These are phyloP conservation scores for Cicer pinnatifidum DNA, from an alignment of 306 rosid genomes.

Conservation along the genomic window DNA sequence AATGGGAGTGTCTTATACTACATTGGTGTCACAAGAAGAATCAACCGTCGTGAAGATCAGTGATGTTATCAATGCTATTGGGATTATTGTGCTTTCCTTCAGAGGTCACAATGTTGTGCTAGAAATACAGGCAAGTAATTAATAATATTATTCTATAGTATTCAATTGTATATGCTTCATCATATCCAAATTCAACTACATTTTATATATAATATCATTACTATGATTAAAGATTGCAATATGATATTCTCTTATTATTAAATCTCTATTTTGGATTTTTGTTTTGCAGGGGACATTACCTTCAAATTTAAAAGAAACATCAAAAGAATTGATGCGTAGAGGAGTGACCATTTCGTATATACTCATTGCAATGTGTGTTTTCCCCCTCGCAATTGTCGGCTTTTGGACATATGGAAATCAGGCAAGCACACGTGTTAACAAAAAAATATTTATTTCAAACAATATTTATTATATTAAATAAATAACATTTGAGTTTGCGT, in stretches of 20 bases:
- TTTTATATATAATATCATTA: too few species aligned
- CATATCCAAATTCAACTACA: too few species aligned
- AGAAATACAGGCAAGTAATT: constrained; percentile 66
- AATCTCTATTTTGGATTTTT: background rate
- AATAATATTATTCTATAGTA: too few species aligned
- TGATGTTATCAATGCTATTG: constrained; percentile 55
- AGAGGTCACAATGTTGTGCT: constrained; percentile 80
- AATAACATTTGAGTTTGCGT: background rate
- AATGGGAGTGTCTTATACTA: constrained; percentile 35
- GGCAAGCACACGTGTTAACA: constrained; percentile 39
- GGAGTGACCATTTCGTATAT: constrained; percentile 59
- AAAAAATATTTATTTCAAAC: too few species aligned
- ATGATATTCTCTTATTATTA: too few species aligned
- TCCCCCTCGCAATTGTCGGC: constrained; percentile 67
- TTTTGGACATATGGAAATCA: constrained; percentile 74
- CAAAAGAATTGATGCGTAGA: constrained; percentile 55
- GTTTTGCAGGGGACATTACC: constrained; percentile 72
- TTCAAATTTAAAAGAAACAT: constrained; percentile 47
- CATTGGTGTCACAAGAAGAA: background rate
- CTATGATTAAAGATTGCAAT: too few species aligned
- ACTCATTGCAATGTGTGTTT: constrained; percentile 54
- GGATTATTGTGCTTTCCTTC: constrained; percentile 56
- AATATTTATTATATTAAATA: too few species aligned
- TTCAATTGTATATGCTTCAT: too few species aligned
- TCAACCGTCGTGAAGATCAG: constrained; percentile 32